Percentiles rank a stretch among this genome's conserved stretches.
Evolutionary conservation across 2,329 filamentous ascomycete species (phyloP).

Genomic region (Botryotinia convoluta): DNA sequence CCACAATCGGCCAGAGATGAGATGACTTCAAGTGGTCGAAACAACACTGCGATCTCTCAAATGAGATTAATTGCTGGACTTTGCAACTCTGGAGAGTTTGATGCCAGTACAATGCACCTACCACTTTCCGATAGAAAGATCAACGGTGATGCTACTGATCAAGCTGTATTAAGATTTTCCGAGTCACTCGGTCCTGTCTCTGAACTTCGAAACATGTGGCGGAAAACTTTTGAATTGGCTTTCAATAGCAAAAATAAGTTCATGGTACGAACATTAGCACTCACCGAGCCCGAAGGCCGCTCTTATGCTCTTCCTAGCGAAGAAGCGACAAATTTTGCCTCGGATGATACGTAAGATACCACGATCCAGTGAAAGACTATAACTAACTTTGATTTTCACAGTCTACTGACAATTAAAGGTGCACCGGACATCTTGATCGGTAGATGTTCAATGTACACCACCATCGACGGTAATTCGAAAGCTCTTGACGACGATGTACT

Average conservation of each 20-base stretch:
- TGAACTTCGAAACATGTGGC: conserved; percentile 60
- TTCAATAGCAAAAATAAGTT: conserved; percentile 85
- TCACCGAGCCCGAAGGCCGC: conserved; percentile 38
- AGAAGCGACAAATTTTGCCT: conserved; percentile 19
- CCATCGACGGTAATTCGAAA: conserved; percentile 51
- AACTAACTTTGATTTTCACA: not conserved
- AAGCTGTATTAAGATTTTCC: conserved; percentile 68
- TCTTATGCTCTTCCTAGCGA: conserved; percentile 17
- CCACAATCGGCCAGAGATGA: conserved; percentile 47
- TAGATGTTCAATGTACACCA: conserved; percentile 60
- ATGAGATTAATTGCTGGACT: conserved; percentile 60
- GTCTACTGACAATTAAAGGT: conserved; percentile 68
- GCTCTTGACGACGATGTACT: conserved; percentile 48
- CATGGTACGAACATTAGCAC: conserved; percentile 64
- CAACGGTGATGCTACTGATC: conserved; percentile 72
- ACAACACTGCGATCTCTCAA: conserved; percentile 50
- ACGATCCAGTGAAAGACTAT: not conserved
- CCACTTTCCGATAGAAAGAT: conserved; percentile 61
- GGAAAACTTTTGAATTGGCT: conserved; percentile 61
- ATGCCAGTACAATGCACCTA: conserved; percentile 57
- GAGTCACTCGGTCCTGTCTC: conserved; percentile 59
- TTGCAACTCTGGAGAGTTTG: conserved; percentile 74
- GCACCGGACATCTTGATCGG: conserved; percentile 67
- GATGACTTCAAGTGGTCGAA: conserved; percentile 26
- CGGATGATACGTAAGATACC: conserved; percentile 13